phyloP scores from a whole-genome alignment of 1,284 basidiomycete species.

The Abortiporus biennis region DNA sequence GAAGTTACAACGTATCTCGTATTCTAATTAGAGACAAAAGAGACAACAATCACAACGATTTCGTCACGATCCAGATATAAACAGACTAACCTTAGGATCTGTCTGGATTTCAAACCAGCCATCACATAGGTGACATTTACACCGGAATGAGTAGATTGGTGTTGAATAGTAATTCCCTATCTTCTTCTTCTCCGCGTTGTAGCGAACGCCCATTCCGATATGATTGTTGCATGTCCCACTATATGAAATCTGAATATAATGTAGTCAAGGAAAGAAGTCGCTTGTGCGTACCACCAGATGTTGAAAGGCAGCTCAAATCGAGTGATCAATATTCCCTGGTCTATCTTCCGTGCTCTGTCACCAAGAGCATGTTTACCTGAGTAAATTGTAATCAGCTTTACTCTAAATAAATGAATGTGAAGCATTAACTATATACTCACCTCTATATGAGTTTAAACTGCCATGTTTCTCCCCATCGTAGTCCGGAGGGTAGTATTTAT shows the following conservation, averaged over 20 bases:
- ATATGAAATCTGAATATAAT: slow-evolving; percentile 6
- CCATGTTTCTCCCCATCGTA: slow-evolving; percentile 79
- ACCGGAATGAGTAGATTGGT: slow-evolving; percentile 90
- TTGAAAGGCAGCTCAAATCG: slow-evolving; percentile 96
- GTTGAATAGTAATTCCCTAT: slow-evolving; percentile 94
- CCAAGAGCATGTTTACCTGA: slow-evolving; percentile 92
- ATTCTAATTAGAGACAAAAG: slow-evolving; percentile 64
- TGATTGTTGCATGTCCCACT: slow-evolving; percentile 90
- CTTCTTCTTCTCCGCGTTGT: slow-evolving; percentile 98
- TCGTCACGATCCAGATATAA: neutral
- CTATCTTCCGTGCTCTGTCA: slow-evolving; percentile 86
- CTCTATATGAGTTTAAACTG: slow-evolving; percentile 79
- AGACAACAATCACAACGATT: neutral
- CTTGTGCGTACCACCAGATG: slow-evolving; percentile 85
- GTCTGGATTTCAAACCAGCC: slow-evolving; percentile 97
- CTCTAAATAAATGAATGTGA: slow-evolving; percentile 1
- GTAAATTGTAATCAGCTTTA: slow-evolving; percentile 12
- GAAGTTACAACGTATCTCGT: slow-evolving; percentile 90
- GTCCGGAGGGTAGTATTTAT: slow-evolving; percentile 94
- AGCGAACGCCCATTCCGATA: slow-evolving; percentile 95
- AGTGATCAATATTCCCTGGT: slow-evolving; percentile 90
- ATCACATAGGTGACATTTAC: slow-evolving; percentile 94
- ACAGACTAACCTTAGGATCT: slow-evolving; percentile 76
- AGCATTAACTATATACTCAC: too few species aligned
- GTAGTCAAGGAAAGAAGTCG: neutral